Conservation (phyloP, 1,284 basidiomycete species). For the Trichosporon faecale region DNA sequence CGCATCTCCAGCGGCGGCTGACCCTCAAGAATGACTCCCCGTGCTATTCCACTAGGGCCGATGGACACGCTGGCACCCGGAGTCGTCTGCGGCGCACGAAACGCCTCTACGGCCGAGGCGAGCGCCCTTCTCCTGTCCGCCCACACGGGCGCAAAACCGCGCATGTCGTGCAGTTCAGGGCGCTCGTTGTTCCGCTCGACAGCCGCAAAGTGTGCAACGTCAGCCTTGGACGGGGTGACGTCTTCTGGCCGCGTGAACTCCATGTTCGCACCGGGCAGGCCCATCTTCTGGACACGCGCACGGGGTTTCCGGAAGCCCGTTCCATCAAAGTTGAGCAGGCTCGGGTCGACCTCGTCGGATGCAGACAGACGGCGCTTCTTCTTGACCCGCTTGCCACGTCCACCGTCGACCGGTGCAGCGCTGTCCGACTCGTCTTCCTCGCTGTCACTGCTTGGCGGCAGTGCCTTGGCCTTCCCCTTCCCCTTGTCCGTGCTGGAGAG, state of each 20-base stretch:
- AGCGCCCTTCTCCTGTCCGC: conserved; percentile 37
- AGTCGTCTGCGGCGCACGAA: conserved; percentile 35
- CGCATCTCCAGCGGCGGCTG: conserved; percentile 21
- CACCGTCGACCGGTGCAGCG: conserved; percentile 14
- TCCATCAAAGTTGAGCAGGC: conserved; percentile 25
- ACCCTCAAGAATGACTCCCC: conserved; percentile 47
- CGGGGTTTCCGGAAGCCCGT: conserved; percentile 13
- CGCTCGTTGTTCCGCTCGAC: conserved; percentile 30
- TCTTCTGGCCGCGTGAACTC: conserved; percentile 18
- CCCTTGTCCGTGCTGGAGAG: conserved; percentile 23
- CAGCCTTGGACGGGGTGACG: conserved; percentile 20
- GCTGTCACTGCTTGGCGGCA: background rate
- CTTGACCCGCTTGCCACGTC: conserved; percentile 30
- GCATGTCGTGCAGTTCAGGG: conserved; percentile 27
- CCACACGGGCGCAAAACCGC: conserved; percentile 42
- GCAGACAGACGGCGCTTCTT: conserved; percentile 39
- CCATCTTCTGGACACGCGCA: background rate
- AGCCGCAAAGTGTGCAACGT: conserved; percentile 29
- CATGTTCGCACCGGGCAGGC: background rate
- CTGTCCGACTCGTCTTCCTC: conserved; percentile 14
- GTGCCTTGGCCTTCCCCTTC: conserved; percentile 24
- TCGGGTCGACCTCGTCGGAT: conserved; percentile 32
- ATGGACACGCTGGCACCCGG: conserved; percentile 43
- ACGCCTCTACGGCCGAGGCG: conserved; percentile 34
- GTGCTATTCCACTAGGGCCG: conserved; percentile 39